Percentiles rank a stretch among this genome's conserved stretches.
Conservation (phyloP, 2,329 filamentous ascomycete species). For the Fusarium protoensiforme region DNA sequence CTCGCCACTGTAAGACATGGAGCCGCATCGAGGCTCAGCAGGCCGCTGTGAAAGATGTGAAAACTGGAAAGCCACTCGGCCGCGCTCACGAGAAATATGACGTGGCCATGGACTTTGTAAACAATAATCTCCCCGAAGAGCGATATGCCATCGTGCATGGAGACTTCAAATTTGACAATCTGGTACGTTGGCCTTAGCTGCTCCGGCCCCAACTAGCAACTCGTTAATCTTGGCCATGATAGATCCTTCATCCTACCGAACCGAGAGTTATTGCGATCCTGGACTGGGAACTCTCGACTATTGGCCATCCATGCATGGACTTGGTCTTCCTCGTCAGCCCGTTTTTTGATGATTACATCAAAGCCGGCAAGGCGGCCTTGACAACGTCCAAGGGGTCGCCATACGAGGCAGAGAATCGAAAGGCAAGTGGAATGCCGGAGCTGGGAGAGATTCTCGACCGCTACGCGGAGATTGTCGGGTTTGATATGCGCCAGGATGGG, state of each 20-base stretch:
- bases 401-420: background rate
- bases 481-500: slow-evolving; percentile 11
- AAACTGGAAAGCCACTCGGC: slow-evolving; percentile 1
- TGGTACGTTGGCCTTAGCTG: too few species aligned
- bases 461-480: slow-evolving; percentile 4
- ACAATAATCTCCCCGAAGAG: background rate
- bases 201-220: too few species aligned
- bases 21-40: slow-evolving; percentile 9
- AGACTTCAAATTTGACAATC: slow-evolving; percentile 24
- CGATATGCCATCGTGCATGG: slow-evolving; percentile 15
- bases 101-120: background rate
- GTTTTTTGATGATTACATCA: too few species aligned
- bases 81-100: slow-evolving; percentile 7
- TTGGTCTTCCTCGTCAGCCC: slow-evolving; percentile 3
- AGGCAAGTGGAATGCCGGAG: background rate
- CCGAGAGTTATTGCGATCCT: slow-evolving; percentile 14
- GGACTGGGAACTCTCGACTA: slow-evolving; percentile 20
- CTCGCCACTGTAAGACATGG: slow-evolving; percentile 14
- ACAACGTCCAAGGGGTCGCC: too few species aligned
- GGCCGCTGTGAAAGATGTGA: background rate
- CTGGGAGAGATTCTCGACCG: background rate
- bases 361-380: too few species aligned
- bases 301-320: slow-evolving; percentile 18
- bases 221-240: too few species aligned
- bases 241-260: slow-evolving; percentile 20